phyloP scores from a whole-genome alignment of 345 rosid genomes.

The Boechera divaricarpa region DNA sequence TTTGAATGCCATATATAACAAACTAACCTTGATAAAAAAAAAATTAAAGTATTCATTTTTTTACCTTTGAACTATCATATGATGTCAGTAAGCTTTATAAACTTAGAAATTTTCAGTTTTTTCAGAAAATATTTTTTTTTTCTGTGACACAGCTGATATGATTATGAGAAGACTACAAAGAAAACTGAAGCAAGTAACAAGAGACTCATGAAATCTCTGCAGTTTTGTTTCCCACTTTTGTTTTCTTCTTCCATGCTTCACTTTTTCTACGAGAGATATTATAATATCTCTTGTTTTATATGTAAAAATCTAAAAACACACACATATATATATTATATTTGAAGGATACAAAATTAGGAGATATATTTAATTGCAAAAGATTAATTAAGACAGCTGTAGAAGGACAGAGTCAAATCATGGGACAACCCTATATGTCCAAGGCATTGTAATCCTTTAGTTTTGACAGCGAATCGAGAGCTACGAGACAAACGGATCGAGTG shows the following conservation, averaged over 20 bases:
- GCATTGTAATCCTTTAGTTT: constrained; percentile 40
- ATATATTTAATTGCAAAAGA: constrained; percentile 18
- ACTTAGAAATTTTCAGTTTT: neutral
- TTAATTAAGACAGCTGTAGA: constrained; percentile 37
- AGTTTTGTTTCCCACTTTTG: constrained; percentile 46
- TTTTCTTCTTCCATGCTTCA: constrained; percentile 18
- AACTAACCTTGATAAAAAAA: neutral
- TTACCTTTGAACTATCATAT: constrained; percentile 13
- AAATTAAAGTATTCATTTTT: neutral
- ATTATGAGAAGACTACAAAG: constrained; percentile 44
- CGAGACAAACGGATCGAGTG: too few relatives aligned
- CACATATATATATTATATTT: neutral
- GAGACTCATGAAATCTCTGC: constrained; percentile 38
- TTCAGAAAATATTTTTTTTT: neutral
- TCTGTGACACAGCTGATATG: constrained; percentile 19
- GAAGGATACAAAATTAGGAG: constrained; percentile 7
- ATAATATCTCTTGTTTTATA: constrained; percentile 4
- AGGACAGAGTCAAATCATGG: constrained; percentile 55
- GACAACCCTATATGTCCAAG: constrained; percentile 53
- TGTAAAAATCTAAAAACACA: neutral
- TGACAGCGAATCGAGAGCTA: too few relatives aligned
- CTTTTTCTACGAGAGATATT: neutral
- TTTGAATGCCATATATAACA: neutral
- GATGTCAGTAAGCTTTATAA: constrained; percentile 27
- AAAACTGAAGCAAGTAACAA: constrained; percentile 42